Conservation (phyloP, 2,329 filamentous ascomycete species). For the Cladosporium halotolerans region DNA sequence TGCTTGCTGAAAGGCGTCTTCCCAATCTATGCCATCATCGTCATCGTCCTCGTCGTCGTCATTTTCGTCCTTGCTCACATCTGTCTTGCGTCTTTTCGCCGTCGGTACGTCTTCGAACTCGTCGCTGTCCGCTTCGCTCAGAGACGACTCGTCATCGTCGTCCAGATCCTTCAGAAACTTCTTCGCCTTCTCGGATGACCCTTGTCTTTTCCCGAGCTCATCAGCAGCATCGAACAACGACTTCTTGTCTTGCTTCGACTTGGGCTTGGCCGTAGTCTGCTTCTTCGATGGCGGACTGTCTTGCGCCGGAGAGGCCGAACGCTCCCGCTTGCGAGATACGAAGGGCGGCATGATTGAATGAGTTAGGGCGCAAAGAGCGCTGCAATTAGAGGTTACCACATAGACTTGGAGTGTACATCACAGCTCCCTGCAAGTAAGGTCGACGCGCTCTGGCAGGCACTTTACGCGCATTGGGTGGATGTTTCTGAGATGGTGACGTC, state of each 20-base stretch:
- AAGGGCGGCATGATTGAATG: slow-evolving; percentile 57
- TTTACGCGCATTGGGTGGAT: too few species aligned
- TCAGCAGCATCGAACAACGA: slow-evolving; percentile 42
- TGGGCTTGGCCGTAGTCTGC: slow-evolving; percentile 25
- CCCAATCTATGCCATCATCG: slow-evolving; percentile 55
- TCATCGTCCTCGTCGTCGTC: slow-evolving; percentile 50
- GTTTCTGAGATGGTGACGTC: too few species aligned
- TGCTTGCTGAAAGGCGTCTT: slow-evolving; percentile 44
- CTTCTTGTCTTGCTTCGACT: slow-evolving; percentile 27
- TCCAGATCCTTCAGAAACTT: slow-evolving; percentile 33
- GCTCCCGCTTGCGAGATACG: slow-evolving; percentile 60
- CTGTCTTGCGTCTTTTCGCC: slow-evolving; percentile 41
- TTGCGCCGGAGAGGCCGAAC: slow-evolving; percentile 41
- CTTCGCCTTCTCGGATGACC: slow-evolving; percentile 24
- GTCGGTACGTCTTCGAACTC: slow-evolving; percentile 45
- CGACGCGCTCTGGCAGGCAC: too few species aligned
- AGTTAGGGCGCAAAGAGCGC: background rate
- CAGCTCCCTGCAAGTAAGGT: too few species aligned
- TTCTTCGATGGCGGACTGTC: slow-evolving; percentile 26
- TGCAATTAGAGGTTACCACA: too few species aligned
- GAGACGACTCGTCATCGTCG: slow-evolving; percentile 35
- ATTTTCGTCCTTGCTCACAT: slow-evolving; percentile 43
- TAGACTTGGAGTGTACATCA: too few species aligned
- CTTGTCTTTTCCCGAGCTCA: slow-evolving; percentile 26
- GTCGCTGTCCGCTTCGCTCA: slow-evolving; percentile 40